These are phyloP conservation scores for Calonectria hongkongensis DNA, from an alignment of 2,329 filamentous ascomycete species.

Conservation along the genomic window DNA sequence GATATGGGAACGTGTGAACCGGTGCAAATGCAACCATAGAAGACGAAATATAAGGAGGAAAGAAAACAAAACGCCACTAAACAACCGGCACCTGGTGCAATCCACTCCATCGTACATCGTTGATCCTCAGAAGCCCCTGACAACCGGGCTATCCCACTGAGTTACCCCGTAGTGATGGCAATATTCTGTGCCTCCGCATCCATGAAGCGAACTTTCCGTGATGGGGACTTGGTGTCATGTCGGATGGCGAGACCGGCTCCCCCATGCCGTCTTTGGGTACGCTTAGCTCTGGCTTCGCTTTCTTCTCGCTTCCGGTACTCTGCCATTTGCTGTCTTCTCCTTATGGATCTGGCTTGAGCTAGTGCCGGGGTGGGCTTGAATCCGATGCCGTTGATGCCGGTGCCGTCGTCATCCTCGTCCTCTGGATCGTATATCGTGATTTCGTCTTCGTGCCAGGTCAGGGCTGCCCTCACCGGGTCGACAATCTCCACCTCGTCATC, in stretches of 20 bases:
- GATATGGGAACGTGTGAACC: conserved; percentile 5
- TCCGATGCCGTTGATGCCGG: conserved; percentile 80
- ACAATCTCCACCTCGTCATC: conserved; percentile 63
- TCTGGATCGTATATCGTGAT: conserved; percentile 80
- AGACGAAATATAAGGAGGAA: conserved; percentile 1
- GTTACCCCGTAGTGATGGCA: conserved; percentile 57
- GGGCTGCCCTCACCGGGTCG: conserved; percentile 74
- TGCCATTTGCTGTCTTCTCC: conserved; percentile 76
- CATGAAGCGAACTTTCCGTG: conserved; percentile 64
- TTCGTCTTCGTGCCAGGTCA: conserved; percentile 81
- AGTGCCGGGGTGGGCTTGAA: conserved; percentile 79
- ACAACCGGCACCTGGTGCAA: not conserved
- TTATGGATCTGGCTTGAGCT: conserved; percentile 74
- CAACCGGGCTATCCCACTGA: conserved; percentile 25
- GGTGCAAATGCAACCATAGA: conserved; percentile 6
- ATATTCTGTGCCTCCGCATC: conserved; percentile 61
- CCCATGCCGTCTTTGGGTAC: conserved; percentile 71
- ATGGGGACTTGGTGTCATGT: conserved; percentile 53
- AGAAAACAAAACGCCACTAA: conserved; percentile 14
- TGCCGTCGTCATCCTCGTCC: conserved; percentile 80
- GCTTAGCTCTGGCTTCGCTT: conserved; percentile 73
- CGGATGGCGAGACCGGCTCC: conserved; percentile 53
- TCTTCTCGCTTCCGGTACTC: conserved; percentile 78
- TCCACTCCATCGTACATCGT: not conserved
- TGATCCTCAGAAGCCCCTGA: not conserved